phyloP scores from a whole-genome alignment of 2,329 filamentous ascomycete genomes.

The Pseudogymnoascus sp. region DNA sequence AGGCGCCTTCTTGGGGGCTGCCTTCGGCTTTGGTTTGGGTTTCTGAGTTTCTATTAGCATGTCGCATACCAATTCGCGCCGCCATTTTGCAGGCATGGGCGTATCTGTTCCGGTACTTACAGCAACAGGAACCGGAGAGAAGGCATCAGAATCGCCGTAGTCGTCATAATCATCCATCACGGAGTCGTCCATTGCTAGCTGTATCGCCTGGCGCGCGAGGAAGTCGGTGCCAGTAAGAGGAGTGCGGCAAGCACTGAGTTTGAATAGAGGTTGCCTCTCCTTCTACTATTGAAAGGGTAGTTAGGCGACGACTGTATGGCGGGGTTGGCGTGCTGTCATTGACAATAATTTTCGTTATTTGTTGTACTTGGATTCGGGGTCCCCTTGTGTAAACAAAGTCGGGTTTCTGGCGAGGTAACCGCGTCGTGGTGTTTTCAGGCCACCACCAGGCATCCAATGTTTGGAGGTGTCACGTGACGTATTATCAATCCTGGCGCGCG shows the following conservation, averaged over 20 bases:
- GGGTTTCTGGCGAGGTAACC: conserved; percentile 2
- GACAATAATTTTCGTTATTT: background rate
- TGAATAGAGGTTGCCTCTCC: background rate
- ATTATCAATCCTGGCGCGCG: too few species aligned
- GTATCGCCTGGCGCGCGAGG: conserved; percentile 39
- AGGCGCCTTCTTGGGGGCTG: conserved; percentile 42
- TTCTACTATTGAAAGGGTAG: background rate
- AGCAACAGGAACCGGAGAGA: conserved; percentile 47
- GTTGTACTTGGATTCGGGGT: conserved; percentile 3
- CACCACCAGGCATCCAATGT: background rate
- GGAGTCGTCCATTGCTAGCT: conserved; percentile 46
- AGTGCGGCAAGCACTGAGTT: conserved; percentile 6
- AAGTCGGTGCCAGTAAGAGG: background rate
- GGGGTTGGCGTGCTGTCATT: background rate
- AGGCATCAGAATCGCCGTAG: conserved; percentile 49
- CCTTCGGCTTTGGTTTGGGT: conserved; percentile 48
- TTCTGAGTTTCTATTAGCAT: conserved; percentile 30
- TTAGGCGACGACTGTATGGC: background rate
- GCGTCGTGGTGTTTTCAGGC: conserved; percentile 5
- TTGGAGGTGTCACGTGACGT: background rate
- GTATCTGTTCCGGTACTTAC: conserved; percentile 17
- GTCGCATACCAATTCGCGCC: background rate
- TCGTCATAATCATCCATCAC: conserved; percentile 42
- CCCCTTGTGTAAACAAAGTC: conserved; percentile 5
- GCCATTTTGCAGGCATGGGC: background rate